Percentiles rank a stretch among this genome's conserved stretches.
These are phyloP conservation scores for Globisporangium rhizosaccharum DNA, from an alignment of 352 stramenopile species.

Conservation along the genomic window DNA sequence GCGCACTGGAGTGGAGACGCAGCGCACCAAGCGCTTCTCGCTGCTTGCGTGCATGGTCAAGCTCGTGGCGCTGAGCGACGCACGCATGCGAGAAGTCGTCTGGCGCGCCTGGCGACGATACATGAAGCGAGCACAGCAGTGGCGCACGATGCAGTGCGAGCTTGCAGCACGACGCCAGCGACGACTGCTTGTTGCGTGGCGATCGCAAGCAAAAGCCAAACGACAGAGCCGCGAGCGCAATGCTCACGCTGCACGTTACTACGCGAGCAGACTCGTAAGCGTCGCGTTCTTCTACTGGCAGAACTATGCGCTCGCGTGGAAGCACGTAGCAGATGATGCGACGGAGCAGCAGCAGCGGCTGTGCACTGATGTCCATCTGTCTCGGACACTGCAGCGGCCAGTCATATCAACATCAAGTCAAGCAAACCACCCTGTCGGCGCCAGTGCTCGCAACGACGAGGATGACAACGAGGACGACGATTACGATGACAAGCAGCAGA, in stretches of 20 bases:
- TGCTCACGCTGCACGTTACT: slow-evolving; percentile 20
- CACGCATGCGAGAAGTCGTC: slow-evolving; percentile 16
- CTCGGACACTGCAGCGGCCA: not conserved
- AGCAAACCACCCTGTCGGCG: too few relatives aligned
- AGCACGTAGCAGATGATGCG: slow-evolving; percentile 26
- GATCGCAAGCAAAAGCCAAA: not conserved
- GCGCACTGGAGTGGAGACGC: slow-evolving; percentile 14
- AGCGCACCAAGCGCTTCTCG: slow-evolving; percentile 34
- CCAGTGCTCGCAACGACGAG: slow-evolving; percentile 1
- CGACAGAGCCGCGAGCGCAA: slow-evolving; percentile 11
- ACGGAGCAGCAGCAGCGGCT: not conserved
- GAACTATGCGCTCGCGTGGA: slow-evolving; percentile 70
- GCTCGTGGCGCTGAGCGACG: slow-evolving; percentile 20
- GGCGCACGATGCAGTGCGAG: slow-evolving; percentile 1
- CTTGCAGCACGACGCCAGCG: slow-evolving; percentile 3
- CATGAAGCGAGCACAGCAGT: slow-evolving; percentile 8
- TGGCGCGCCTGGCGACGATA: slow-evolving; percentile 18
- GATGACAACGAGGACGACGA: slow-evolving; percentile 18
- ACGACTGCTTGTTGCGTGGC: slow-evolving; percentile 13
- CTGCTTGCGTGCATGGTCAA: slow-evolving; percentile 53
- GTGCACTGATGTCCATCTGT: not conserved
- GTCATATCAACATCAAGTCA: too few relatives aligned
- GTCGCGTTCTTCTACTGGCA: slow-evolving; percentile 67
- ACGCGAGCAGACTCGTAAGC: slow-evolving; percentile 24
- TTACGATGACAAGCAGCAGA: not conserved